phyloP scores from a whole-genome alignment of 306 rosid species.

The Glycine latifolia region DNA sequence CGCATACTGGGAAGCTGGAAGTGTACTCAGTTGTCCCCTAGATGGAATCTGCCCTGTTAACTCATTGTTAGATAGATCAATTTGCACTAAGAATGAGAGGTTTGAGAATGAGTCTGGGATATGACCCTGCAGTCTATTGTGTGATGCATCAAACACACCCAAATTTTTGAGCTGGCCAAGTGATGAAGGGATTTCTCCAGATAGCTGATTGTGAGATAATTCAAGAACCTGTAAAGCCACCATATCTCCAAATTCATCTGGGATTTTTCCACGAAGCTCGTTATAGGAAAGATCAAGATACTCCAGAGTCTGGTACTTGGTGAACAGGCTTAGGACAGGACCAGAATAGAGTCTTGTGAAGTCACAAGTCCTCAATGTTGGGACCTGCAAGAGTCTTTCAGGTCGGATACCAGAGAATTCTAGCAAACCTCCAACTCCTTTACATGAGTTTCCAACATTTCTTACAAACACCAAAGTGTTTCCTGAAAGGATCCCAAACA shows the following conservation, averaged over 20 bases:
- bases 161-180: constrained; percentile 83
- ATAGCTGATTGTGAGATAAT: constrained; percentile 87
- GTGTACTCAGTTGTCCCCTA: constrained; percentile 92
- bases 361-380: constrained; percentile 86
- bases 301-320: constrained; percentile 92
- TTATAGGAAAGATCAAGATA: constrained; percentile 96
- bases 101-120: constrained; percentile 96
- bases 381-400: constrained; percentile 80
- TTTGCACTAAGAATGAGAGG: constrained; percentile 89
- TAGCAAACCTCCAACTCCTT: constrained; percentile 94
- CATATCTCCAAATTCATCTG: constrained; percentile 92
- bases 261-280: constrained; percentile 87
- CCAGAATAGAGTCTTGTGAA: constrained; percentile 93
- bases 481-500: constrained; percentile 84
- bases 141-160: constrained; percentile 94
- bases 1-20: constrained; percentile 89
- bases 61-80: constrained; percentile 88
- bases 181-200: constrained; percentile 90
- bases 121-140: constrained; percentile 86
- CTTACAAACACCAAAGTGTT: constrained; percentile 93
- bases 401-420: constrained; percentile 93
- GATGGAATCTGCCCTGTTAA: constrained; percentile 89
- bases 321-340: constrained; percentile 82
- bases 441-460: constrained; percentile 87
- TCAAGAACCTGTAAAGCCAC: constrained; percentile 94